phyloP scores from a whole-genome alignment of 1,284 basidiomycete genomes.

The Gomphus bonarii region DNA sequence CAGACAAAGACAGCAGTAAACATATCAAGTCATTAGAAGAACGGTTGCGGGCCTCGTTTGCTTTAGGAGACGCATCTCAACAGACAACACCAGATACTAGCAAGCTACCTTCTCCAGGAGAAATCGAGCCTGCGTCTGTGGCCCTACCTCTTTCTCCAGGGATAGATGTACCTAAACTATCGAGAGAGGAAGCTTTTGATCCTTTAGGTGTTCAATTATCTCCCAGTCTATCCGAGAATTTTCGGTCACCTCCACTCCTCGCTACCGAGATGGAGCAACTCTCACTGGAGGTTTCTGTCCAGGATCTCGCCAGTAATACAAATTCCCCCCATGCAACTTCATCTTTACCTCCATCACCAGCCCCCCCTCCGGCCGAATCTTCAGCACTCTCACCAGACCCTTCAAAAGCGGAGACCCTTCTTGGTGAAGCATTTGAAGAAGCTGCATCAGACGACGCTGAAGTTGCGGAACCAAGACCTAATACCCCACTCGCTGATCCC shows the following conservation, averaged over 20 bases:
- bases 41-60: slow-evolving; percentile 50
- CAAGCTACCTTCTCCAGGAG: slow-evolving; percentile 3
- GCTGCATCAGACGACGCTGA: too few species aligned
- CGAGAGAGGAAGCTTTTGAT: slow-evolving; percentile 2
- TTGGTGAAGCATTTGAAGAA: background rate
- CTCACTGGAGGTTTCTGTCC: background rate
- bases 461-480: background rate
- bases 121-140: slow-evolving; percentile 5
- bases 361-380: background rate
- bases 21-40: slow-evolving; percentile 43
- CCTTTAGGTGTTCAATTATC: slow-evolving; percentile 7
- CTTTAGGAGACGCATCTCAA: slow-evolving; percentile 42
- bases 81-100: slow-evolving; percentile 29
- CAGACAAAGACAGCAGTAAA: slow-evolving; percentile 12
- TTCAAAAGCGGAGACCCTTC: too few species aligned
- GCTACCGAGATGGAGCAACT: background rate
- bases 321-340: background rate
- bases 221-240: background rate
- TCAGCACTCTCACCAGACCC: background rate
- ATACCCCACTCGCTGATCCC: background rate
- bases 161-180: background rate
- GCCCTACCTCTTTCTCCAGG: slow-evolving; percentile 7
- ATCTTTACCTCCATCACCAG: background rate
- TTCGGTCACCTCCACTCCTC: background rate
- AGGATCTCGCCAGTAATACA: background rate